Base-by-base conservation (phyloP, 257 asterid genomes). In the Rehmannia glutinosa region DNA sequence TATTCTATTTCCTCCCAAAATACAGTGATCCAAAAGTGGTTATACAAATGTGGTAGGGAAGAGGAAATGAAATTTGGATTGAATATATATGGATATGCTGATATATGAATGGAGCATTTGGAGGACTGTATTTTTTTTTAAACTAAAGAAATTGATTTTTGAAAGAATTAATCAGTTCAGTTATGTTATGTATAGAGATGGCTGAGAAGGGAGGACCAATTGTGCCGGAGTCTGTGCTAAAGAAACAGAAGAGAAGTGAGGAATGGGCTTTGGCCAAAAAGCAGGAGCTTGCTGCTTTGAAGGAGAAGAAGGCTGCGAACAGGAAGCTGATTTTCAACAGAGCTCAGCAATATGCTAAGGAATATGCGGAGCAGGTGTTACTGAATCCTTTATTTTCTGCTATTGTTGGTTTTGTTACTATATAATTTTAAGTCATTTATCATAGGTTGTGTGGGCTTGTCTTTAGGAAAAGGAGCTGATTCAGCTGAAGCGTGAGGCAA, bases 401-500 rank as follows among this genome's bases (percentile, higher is more conserved):
- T 8, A 24, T 56, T 21, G 8, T 7, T 21, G 23, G 35, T 35
- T 20, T 30, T 64, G 43, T 0, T 42, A 10, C 7, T 47, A 5
- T 13, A 25, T 24, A 41, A 28, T 19, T 6, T 2, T 17, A 2
- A n/a, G 50, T 35, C 58, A 35, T 32, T 24, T 27, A 66, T 16
- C n/a, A 1, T 46, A 8, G 36, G 8, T 38, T 23, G 11, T 65
- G 42, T 10, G 1, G 24, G 0, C 23, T 2, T 56, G 33, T 61
- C 49, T 72, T 57, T 39, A 83, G 88, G 84, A 77, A 3, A 66
- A 47, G 82, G 88, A 83, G 77, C 71, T 83, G 49, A 78, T 83
- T 57, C 83, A 73, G 39, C 61, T 83, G 80, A 83, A 83, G 80
- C 88, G 86, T n/a, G 83, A 83, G 83, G 84, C 88, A 0, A 80